Evolutionary conservation across 2,329 filamentous ascomycete genomes (phyloP), one percentile per base, ranked within the genome.

Genomic region (Fusarium sp.): DNA sequence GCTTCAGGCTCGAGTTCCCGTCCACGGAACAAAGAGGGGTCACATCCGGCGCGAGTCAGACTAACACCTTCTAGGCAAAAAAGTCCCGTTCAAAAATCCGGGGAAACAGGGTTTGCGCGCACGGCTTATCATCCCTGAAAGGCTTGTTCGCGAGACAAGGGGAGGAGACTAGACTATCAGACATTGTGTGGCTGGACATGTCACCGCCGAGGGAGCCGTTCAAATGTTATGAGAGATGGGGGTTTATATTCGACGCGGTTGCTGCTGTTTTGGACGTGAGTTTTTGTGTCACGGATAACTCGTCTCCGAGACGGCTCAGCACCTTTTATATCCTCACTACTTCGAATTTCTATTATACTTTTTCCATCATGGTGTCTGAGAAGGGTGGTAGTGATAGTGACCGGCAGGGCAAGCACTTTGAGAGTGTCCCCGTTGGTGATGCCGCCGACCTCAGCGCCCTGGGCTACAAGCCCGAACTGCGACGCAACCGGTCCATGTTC

Each of bases 401-500:
- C 16, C 2, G 18, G 13, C 40, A 53, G 23, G 29, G 20, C 0
- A 70, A 70, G 13, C 54, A 70, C 7, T 6, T 54, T 1, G 68
- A 71, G 9, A 33, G 38, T 2, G 54, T 42, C 0, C 54, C 31
- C 2, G 29, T 42, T 5, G 38, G 57, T 4, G 72, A 74, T 61
- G 60, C 74, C 16, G 73, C 73, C 54, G 76, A 77, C 27, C 68
- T 79, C 6, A 74, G 71, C 59, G 74, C 73, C 67, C 82, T 89
- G 70, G 87, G 87, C 1, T 89, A 89, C 75, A 68, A 70, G 59
- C 66, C 73, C 2, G 72, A 76, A n/a, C 65, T 76, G 33, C 53
- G 46, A 14, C 71, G 74, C 9, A 76, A 76, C 9, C 65, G 74
- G 0, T 74, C 72, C 55, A 76, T 75, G 72, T 74, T 75, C 9